These are phyloP conservation scores for Conringia planisiliqua DNA, from an alignment of 345 rosid genomes.

Conservation along the genomic window DNA sequence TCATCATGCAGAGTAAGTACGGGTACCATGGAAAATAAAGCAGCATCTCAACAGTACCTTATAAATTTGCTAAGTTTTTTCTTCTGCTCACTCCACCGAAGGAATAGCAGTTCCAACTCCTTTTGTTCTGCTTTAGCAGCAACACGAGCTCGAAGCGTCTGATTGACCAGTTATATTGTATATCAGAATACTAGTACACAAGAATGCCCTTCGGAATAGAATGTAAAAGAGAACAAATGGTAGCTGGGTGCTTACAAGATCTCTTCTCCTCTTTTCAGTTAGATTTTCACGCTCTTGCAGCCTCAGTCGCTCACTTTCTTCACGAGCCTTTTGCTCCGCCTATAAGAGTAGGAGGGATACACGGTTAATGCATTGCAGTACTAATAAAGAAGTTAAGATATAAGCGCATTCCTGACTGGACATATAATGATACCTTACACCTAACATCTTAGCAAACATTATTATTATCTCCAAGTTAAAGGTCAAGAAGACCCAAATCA, in stretches of 20 bases:
- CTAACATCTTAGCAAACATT: background rate
- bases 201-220: background rate
- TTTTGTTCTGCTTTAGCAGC: constrained; percentile 97
- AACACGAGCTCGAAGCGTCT: constrained; percentile 92
- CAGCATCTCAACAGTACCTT: constrained; percentile 49
- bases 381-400: background rate
- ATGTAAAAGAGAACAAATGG: background rate
- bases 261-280: constrained; percentile 82
- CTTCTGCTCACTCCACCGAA: constrained; percentile 94
- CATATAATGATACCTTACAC: background rate
- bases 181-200: constrained; percentile 16
- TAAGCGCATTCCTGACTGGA: background rate
- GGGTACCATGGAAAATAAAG: background rate
- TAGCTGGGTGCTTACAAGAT: constrained; percentile 61
- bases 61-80: constrained; percentile 83
- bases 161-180: constrained; percentile 6
- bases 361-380: background rate
- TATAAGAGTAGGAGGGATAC: constrained; percentile 16
- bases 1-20: background rate
- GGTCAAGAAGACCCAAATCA: background rate
- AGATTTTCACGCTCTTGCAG: constrained; percentile 81
- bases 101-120: constrained; percentile 92
- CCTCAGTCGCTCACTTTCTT: constrained; percentile 89
- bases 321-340: constrained; percentile 92
- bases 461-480: background rate